A percentile compares a stretch with the other conserved stretches of the same genome.
Conservation (phyloP, 139 green algal species). For the Ettlia oleoabundans region DNA sequence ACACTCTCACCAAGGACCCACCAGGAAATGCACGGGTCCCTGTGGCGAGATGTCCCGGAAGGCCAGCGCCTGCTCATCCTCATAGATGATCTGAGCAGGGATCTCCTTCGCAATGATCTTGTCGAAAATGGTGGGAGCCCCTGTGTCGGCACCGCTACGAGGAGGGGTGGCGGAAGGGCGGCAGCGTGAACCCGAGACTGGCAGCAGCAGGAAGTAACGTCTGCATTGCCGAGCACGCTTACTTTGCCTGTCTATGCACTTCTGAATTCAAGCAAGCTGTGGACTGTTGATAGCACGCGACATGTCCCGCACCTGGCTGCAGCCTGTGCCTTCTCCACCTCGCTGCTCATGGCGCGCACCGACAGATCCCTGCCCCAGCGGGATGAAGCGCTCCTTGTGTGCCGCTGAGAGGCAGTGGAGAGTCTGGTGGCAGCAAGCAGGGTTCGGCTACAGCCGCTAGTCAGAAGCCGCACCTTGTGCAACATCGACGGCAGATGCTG, state of each 20-base stretch:
- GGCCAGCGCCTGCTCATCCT: slow-evolving; percentile 91
- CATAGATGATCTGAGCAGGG: slow-evolving; percentile 89
- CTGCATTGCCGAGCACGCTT: too few relatives aligned
- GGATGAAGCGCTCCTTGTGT: neutral
- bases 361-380: neutral
- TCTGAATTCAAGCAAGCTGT: too few relatives aligned
- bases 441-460: neutral
- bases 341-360: slow-evolving; percentile 17
- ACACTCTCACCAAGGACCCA: neutral
- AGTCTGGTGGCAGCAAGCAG: neutral
- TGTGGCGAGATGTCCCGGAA: slow-evolving; percentile 95
- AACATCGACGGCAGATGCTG: too few relatives aligned
- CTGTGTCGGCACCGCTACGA: slow-evolving; percentile 35
- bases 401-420: neutral
- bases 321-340: slow-evolving; percentile 22
- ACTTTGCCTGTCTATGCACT: too few relatives aligned
- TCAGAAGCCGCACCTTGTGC: neutral
- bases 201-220: neutral
- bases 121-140: slow-evolving; percentile 92
- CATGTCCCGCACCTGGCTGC: neutral
- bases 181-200: too few relatives aligned
- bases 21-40: slow-evolving; percentile 91
- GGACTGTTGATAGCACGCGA: neutral
- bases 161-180: neutral
- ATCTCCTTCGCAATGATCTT: slow-evolving; percentile 95